Evolutionary conservation across 257 asterid species (phyloP), one percentile per base, ranked within the genome.

Genomic region (Solanum sitiens): DNA sequence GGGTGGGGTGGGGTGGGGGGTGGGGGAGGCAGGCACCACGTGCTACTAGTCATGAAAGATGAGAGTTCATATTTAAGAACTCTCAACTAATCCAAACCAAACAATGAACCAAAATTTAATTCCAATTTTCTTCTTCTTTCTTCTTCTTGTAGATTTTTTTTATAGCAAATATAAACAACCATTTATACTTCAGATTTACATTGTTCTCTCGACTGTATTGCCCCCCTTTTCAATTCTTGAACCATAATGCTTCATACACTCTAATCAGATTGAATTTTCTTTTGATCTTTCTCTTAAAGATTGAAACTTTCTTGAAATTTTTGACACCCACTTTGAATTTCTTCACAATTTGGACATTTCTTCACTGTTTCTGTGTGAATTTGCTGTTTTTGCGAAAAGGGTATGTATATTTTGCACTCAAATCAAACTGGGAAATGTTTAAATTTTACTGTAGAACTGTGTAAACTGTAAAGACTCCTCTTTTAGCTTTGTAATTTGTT

Each of bases 41-140:
- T 77, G 84, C 65, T 14, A 44, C n/a, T 44, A 79, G 85, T 80
- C 27, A 80, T 80, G 85, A 45, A 80, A 80, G 30, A 47, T 30
- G 20, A 27, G 30, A 27, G 68, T 50, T 47, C 67, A 50, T 80
- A 80, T 80, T 80, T 80, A 80, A 50, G 70, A 47, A 50, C 44
- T 50, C 70, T 25, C 85, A 80, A 80, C 85, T 80, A 80, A 50
- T 80, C 85, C 68, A 80, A 80, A 80, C 85, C 85, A 80, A 80
- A 80, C 85, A 47, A 79, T 45, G 40, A 79, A 45, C 63, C 63
- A 42, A 25, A 47, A 47, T 80, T 80, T 80, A 80, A 47, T 80
- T 80, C 9, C 84, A 79, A 79, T 30, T 50, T 44, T 77, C 4
- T 42, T 23, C 37, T 27, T 45, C 20, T 27, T 45, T 40, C 18